These are phyloP conservation scores for Metschnikowia drakensbergensis DNA, from an alignment of 805 yeast genomes.

Conservation along the genomic window DNA sequence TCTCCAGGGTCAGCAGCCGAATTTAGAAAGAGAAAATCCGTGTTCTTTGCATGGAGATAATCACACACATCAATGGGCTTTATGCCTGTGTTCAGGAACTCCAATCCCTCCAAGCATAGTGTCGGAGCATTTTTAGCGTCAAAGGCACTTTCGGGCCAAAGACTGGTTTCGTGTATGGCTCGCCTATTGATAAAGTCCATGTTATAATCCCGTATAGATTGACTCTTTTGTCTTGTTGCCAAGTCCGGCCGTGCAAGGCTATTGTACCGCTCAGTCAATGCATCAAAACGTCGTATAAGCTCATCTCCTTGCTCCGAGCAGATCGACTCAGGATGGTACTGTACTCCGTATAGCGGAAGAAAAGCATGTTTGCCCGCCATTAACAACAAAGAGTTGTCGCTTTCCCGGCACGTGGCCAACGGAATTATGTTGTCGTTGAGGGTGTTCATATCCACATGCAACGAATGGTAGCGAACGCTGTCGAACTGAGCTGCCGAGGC, in stretches of 20 bases:
- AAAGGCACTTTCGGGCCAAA: slow-evolving; percentile 13
- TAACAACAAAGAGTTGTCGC: slow-evolving; percentile 28
- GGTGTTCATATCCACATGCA: slow-evolving; percentile 45
- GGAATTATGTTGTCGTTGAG: slow-evolving; percentile 44
- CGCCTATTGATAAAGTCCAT: slow-evolving; percentile 5
- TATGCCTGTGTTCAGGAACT: slow-evolving; percentile 10
- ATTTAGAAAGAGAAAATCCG: slow-evolving; percentile 55
- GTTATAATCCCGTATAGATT: slow-evolving; percentile 1
- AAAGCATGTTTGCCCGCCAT: slow-evolving; percentile 74
- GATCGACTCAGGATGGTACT: slow-evolving; percentile 94
- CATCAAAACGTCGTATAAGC: slow-evolving; percentile 62
- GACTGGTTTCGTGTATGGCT: slow-evolving; percentile 23
- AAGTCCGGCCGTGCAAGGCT: slow-evolving; percentile 15
- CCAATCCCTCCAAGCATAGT: slow-evolving; percentile 5
- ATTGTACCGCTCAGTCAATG: slow-evolving; percentile 39
- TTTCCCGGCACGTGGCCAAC: slow-evolving; percentile 53
- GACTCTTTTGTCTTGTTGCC: slow-evolving; percentile 2
- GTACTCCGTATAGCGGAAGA: slow-evolving; percentile 86
- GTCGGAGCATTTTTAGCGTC: background rate
- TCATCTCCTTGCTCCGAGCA: slow-evolving; percentile 67
- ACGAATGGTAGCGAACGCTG: slow-evolving; percentile 87
- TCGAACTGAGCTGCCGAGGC: slow-evolving; percentile 36
- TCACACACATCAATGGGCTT: slow-evolving; percentile 54
- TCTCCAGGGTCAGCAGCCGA: slow-evolving; percentile 83
- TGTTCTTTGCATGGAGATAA: slow-evolving; percentile 19